Conservation (phyloP, 139 green algal genomes). For the Picochlorum sp. region DNA sequence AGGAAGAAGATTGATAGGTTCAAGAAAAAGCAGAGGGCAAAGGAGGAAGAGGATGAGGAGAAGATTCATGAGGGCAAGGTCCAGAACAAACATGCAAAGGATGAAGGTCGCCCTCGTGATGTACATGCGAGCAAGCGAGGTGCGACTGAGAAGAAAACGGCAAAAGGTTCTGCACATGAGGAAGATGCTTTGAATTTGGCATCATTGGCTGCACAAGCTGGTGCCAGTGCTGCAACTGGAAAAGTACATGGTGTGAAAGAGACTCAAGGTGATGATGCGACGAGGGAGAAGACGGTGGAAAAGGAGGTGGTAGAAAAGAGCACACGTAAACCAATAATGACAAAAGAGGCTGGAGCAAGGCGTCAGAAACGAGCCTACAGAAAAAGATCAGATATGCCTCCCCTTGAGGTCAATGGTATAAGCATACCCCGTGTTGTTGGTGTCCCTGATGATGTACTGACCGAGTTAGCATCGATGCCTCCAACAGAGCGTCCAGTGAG, state of each 20-base stretch:
- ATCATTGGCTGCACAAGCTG: slow-evolving; percentile 8
- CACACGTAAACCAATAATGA: not conserved
- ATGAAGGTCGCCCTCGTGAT: too few relatives aligned
- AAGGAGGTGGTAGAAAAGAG: not conserved
- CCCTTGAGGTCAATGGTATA: not conserved
- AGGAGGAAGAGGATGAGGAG: not conserved
- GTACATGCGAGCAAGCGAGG: too few relatives aligned
- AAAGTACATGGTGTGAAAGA: not conserved
- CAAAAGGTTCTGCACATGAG: not conserved
- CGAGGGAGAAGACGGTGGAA: not conserved
- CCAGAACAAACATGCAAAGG: too few relatives aligned
- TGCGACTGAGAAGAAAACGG: not conserved
- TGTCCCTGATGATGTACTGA: slow-evolving; percentile 1
- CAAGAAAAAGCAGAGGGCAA: not conserved
- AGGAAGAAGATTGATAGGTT: too few relatives aligned
- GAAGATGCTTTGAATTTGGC: not conserved
- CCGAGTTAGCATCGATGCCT: not conserved
- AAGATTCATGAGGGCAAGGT: not conserved
- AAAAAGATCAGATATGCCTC: too few relatives aligned
- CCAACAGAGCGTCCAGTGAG: not conserved
- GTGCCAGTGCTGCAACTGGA: not conserved
- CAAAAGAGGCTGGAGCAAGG: not conserved
- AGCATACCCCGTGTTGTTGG: not conserved
- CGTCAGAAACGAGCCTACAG: not conserved
- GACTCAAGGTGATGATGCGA: not conserved